These are phyloP conservation scores for Stentor coeruleus DNA, from an alignment of 73 alveolate species.

Conservation along the genomic window DNA sequence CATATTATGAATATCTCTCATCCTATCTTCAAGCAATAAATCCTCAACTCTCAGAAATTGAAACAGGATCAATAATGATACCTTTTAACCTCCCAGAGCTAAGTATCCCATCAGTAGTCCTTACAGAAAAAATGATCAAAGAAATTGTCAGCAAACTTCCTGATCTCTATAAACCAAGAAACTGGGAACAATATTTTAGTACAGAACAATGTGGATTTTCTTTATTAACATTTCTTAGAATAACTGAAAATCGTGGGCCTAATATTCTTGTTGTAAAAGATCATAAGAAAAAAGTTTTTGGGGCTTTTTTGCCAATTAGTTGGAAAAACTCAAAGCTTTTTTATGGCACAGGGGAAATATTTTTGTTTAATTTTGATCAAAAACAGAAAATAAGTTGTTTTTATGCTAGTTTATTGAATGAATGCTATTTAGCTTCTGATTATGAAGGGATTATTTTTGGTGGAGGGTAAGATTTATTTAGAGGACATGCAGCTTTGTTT, in stretches of 20 bases:
- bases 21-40: no score
- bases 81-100: not conserved
- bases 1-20: not conserved
- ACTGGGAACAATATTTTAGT: not conserved
- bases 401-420: not conserved
- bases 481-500: not conserved
- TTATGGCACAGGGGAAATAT: not conserved
- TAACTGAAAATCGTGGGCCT: not conserved
- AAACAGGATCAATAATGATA: not conserved
- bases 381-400: not conserved
- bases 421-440: not conserved
- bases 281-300: not conserved
- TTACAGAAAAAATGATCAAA: no score
- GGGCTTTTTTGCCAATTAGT: not conserved
- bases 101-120: not conserved
- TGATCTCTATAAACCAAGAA: not conserved
- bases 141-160: not conserved
- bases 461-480: not conserved
- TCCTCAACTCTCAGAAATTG: not conserved
- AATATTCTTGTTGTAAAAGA: not conserved
- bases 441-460: slow-evolving; percentile 6
- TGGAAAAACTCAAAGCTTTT: not conserved
- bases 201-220: not conserved
- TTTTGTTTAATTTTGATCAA: not conserved
- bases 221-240: not conserved